Percentiles rank a stretch among this genome's conserved stretches.
phyloP scores from a whole-genome alignment of 306 rosid genomes.

The Betula pendula region DNA sequence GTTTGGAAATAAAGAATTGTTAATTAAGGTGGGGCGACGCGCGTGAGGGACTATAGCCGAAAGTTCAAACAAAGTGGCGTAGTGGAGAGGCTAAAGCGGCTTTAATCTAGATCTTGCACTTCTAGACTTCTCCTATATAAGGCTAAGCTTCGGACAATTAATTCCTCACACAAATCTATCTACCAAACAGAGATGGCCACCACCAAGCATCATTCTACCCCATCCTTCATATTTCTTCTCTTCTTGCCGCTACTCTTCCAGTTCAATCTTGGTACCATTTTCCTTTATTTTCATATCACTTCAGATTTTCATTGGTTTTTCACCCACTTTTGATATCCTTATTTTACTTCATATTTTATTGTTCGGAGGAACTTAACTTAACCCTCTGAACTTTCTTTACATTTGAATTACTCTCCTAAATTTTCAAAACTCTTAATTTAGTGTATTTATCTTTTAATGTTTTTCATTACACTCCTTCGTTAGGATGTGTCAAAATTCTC shows the following conservation, averaged over 20 bases:
- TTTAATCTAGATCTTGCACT: slow-evolving; percentile 7
- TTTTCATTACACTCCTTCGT: no score
- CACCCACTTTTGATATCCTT: no score
- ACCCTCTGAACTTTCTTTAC: no score
- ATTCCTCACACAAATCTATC: not conserved
- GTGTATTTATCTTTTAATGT: no score
- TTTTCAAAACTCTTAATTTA: no score
- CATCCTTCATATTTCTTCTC: slow-evolving; percentile 29
- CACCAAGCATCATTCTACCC: slow-evolving; percentile 13
- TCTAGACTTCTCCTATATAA: slow-evolving; percentile 31
- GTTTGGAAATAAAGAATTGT: no score
- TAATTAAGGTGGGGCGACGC: slow-evolving; percentile 20
- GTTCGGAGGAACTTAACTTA: no score
- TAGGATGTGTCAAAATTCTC: no score
- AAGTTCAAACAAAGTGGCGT: slow-evolving; percentile 54
- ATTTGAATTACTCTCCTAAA: no score
- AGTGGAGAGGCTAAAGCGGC: slow-evolving; percentile 37
- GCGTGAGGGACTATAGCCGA: slow-evolving; percentile 25
- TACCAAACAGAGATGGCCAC: slow-evolving; percentile 31
- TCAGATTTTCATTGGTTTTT: no score
- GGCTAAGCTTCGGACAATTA: not conserved
- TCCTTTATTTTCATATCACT: not conserved
- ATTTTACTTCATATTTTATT: no score
- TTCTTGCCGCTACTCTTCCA: slow-evolving; percentile 34
- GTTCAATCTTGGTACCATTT: slow-evolving; percentile 44